Evolutionary conservation across 768 basidiomycete species (phyloP).

Genomic region (Amanita inopinata): DNA sequence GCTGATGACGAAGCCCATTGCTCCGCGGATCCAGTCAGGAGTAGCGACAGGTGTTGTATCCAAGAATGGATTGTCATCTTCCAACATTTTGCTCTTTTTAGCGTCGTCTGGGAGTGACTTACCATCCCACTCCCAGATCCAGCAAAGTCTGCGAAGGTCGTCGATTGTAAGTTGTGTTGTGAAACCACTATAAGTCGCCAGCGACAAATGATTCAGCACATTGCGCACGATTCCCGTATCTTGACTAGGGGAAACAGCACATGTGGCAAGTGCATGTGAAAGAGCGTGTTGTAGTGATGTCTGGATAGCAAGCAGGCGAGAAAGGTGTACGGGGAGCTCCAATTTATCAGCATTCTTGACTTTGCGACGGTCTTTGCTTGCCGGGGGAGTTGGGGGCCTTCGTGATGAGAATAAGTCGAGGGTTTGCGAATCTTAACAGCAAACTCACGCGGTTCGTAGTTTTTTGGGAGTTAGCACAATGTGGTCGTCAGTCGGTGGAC

Average conservation of each 20-base stretch:
- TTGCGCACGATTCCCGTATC: slow-evolving; percentile 71
- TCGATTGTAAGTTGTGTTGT: slow-evolving; percentile 53
- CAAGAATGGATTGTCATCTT: slow-evolving; percentile 68
- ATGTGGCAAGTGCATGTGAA: slow-evolving; percentile 78
- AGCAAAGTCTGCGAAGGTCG: slow-evolving; percentile 69
- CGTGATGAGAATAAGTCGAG: slow-evolving; percentile 6
- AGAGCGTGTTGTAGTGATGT: slow-evolving; percentile 72
- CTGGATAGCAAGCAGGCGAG: slow-evolving; percentile 54
- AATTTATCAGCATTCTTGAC: slow-evolving; percentile 12
- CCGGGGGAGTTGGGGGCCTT: slow-evolving; percentile 53
- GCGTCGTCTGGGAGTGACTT: slow-evolving; percentile 24
- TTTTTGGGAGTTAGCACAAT: slow-evolving; percentile 58
- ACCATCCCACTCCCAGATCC: slow-evolving; percentile 86
- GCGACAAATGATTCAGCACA: slow-evolving; percentile 68
- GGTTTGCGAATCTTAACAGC: slow-evolving; percentile 1
- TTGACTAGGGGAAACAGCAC: slow-evolving; percentile 64
- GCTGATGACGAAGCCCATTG: slow-evolving; percentile 70
- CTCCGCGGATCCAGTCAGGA: slow-evolving; percentile 70
- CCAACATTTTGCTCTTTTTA: slow-evolving; percentile 7
- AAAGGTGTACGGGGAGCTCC: slow-evolving; percentile 45
- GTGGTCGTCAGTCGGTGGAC: slow-evolving; percentile 44
- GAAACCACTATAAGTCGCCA: slow-evolving; percentile 60
- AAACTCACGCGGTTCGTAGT: slow-evolving; percentile 47
- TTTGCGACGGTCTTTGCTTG: slow-evolving; percentile 30
- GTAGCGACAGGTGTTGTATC: slow-evolving; percentile 25